phyloP scores from a whole-genome alignment of 106 monocot species.

The Phalaenopsis aphrodite region DNA sequence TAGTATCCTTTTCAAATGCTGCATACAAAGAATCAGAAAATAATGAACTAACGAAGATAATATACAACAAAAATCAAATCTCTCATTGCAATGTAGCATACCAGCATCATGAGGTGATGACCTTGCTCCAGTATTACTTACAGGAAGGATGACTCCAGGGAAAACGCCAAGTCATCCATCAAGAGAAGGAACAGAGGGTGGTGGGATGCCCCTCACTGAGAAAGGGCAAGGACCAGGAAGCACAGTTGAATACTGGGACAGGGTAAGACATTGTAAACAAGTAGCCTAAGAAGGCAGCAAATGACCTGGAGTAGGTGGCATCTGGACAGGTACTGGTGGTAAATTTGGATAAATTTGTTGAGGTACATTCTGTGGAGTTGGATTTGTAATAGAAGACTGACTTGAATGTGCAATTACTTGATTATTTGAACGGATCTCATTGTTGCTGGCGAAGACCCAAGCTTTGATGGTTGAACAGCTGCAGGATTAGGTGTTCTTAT shows the following conservation, averaged over 20 bases:
- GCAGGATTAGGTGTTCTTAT: slow-evolving; percentile 11
- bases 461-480: slow-evolving; percentile 6
- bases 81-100: slow-evolving; percentile 11
- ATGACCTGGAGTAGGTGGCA: slow-evolving; percentile 33
- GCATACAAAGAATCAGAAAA: slow-evolving; percentile 3
- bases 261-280: slow-evolving; percentile 35
- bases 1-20: slow-evolving; percentile 37
- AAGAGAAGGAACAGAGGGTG: slow-evolving; percentile 25
- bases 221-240: slow-evolving; percentile 24
- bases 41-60: not conserved
- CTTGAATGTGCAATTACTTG: slow-evolving; percentile 27
- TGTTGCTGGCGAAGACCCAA: slow-evolving; percentile 23
- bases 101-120: slow-evolving; percentile 20
- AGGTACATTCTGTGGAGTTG: slow-evolving; percentile 26
- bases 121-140: slow-evolving; percentile 12
- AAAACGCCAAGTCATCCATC: slow-evolving; percentile 39
- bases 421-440: slow-evolving; percentile 23
- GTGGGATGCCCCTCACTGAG: slow-evolving; percentile 23
- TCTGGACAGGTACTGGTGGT: slow-evolving; percentile 20
- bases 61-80: not conserved
- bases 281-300: slow-evolving; percentile 56
- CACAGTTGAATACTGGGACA: slow-evolving; percentile 42
- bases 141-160: slow-evolving; percentile 15
- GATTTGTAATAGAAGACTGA: slow-evolving; percentile 26
- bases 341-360: slow-evolving; percentile 38